Base-by-base conservation (phyloP, 352 stramenopile species). In the Poterioochromonas sp. region DNA sequence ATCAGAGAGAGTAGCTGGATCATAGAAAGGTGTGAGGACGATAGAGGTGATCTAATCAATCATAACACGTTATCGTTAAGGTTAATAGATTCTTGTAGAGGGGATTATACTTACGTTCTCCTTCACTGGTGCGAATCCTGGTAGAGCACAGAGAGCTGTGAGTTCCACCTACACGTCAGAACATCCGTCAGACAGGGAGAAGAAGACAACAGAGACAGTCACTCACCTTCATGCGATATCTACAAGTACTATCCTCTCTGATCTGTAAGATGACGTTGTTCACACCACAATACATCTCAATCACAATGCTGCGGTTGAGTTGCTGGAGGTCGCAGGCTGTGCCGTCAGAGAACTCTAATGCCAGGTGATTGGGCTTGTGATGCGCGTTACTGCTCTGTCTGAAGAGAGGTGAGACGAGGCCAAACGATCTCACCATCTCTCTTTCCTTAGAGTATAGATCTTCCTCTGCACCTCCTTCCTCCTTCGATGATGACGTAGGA, bases 161-260 rank as follows among this genome's bases (percentile, higher is more conserved):
- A 68, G 34, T 18, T 68, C 58, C 26, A 58, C 47, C 26, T 58
- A 26, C 15, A 58, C 26, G 47, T n/a, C n/a, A n/a, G n/a, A n/a
- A n/a, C n/a, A n/a, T n/a, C n/a, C n/a, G n/a, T n/a, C n/a, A n/a
- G n/a, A n/a, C n/a, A n/a, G n/a, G n/a, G n/a, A n/a, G n/a, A n/a
- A n/a, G n/a, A n/a, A n/a, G n/a, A n/a, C n/a, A n/a, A n/a, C n/a
- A n/a, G n/a, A n/a, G n/a, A n/a, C n/a, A n/a, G n/a, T n/a, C n/a
- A n/a, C n/a, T n/a, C n/a, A 68, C 58, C 26, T 68, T 32, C 12
- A 68, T 68, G 12, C 58, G 58, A 68, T 68, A 68, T 35, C 8
- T 35, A 26, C 58, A 68, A 40, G 58, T 68, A 18, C 58, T 12
- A 8, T 68, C 58, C 26, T 68, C 58, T 8, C 12, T 32, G 8